Evolutionary conservation across 257 asterid species (phyloP).

Genomic region (Solanum virginianum): DNA sequence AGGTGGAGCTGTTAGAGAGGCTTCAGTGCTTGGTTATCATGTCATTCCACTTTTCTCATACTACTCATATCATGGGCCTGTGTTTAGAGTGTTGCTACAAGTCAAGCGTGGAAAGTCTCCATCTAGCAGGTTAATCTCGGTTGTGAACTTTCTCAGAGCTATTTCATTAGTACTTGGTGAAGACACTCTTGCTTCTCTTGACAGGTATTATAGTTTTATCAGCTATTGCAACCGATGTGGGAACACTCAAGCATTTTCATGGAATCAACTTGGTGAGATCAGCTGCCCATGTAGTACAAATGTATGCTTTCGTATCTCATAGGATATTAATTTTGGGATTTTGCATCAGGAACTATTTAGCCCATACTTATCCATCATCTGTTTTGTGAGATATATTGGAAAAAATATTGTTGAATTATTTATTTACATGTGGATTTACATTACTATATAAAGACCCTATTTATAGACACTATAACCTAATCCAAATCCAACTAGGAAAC

Average conservation of each 20-base stretch:
- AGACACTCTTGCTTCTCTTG: conserved; percentile 1
- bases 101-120: conserved; percentile 71
- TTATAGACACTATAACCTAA: no score
- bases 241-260: conserved; percentile 43
- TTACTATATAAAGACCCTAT: no score
- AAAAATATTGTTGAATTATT: no score
- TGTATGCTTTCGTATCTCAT: conserved; percentile 19
- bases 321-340: background rate
- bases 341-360: background rate
- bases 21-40: conserved; percentile 70
- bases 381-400: no score
- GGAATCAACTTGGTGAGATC: conserved; percentile 60
- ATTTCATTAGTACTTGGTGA: background rate
- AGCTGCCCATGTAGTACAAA: conserved; percentile 53
- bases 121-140: conserved; percentile 31
- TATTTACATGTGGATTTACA: no score
- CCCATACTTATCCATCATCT: background rate
- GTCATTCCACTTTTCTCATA: conserved; percentile 84
- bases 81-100: conserved; percentile 78
- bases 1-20: conserved; percentile 91
- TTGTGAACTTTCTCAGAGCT: background rate
- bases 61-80: conserved; percentile 92
- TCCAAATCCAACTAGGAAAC: no score
- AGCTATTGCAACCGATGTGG: conserved; percentile 82
- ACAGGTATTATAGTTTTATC: conserved; percentile 61